phyloP scores from a whole-genome alignment of 2,329 filamentous ascomycete species.

The Fusarium coicis region DNA sequence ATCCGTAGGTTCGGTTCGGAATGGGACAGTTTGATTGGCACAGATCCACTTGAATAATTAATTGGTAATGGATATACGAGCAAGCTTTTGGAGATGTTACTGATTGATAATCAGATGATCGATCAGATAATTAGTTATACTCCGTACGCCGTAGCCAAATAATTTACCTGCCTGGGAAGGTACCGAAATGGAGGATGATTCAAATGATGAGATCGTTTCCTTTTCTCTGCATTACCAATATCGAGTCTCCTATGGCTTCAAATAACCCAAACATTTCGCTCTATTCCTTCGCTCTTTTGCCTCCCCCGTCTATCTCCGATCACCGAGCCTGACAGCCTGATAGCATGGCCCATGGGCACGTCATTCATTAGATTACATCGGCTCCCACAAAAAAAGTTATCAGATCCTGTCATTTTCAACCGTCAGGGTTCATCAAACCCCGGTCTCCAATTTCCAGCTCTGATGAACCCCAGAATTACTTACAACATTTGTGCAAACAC shows the following conservation, averaged over 20 bases:
- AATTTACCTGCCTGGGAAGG: background rate
- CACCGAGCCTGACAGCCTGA: slow-evolving; percentile 15
- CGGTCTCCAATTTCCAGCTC: background rate
- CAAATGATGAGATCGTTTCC: background rate
- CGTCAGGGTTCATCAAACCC: slow-evolving; percentile 3
- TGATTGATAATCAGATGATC: slow-evolving; percentile 35
- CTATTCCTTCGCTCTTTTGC: slow-evolving; percentile 28
- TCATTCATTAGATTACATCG: slow-evolving; percentile 31
- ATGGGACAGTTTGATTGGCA: slow-evolving; percentile 4
- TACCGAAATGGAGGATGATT: background rate
- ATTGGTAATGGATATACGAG: slow-evolving; percentile 17
- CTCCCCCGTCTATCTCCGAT: slow-evolving; percentile 31
- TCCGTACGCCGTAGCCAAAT: background rate
- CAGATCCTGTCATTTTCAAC: slow-evolving; percentile 18
- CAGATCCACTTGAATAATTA: slow-evolving; percentile 18
- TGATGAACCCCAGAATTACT: background rate
- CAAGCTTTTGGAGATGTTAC: background rate
- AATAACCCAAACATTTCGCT: slow-evolving; percentile 27
- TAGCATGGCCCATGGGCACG: slow-evolving; percentile 12
- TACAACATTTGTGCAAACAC: background rate
- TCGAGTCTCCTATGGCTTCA: background rate
- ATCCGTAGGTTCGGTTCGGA: slow-evolving; percentile 29
- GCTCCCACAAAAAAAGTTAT: slow-evolving; percentile 19
- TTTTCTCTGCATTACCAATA: background rate
- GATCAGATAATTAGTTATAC: slow-evolving; percentile 12